Base-by-base conservation (phyloP, 2,329 filamentous ascomycete species). In the Cladosporium sp. region DNA sequence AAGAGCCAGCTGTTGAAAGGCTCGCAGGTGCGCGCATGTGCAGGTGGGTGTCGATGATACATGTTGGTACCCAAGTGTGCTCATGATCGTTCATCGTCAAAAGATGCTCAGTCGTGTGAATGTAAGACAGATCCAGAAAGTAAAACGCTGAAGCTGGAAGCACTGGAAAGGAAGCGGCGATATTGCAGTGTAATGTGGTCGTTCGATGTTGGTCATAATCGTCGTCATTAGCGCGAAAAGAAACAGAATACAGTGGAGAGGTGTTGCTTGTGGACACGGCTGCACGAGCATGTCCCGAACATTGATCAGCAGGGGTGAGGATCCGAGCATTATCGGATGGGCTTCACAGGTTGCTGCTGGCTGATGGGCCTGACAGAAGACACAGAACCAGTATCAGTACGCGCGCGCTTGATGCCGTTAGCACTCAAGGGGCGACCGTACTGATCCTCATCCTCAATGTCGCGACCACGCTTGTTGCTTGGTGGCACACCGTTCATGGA, bases 381-480 rank as follows among this genome's bases (percentile, higher is more conserved):
- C 22, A 61, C 65, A 7, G 66, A 60, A 10, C 53, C 58, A n/a
- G 50, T 22, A 54, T 71, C 79, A 0, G 89, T 92, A 78, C 92
- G 93, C 62, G 90, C 86, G 64, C 91, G 85, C 77, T 95, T 95
- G 59, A 88, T 73, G 20, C 81, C 79, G 61, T 85, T 75, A 35
- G 77, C 78, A 67, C 81, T 86, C 37, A 83, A 80, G 20, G 87
- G 82, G 12, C 88, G 85, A 51, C 80, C 78, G 58, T 87, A 84
- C 19, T 85, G 83, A 32, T 90, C 87, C 32, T 79, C 75, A 28
- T 88, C 84, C 52, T 86, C 85, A 60, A 75, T 71, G 20, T 86
- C 85, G 60, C 85, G 82, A 64, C 80, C 77, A 63, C 85, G 83
- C 75, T 87, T 88, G 63, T 74, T 80, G 3, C 80, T 78, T 15